Conservation (phyloP, 305 asterid genomes). For the Fraxinus velutina region DNA sequence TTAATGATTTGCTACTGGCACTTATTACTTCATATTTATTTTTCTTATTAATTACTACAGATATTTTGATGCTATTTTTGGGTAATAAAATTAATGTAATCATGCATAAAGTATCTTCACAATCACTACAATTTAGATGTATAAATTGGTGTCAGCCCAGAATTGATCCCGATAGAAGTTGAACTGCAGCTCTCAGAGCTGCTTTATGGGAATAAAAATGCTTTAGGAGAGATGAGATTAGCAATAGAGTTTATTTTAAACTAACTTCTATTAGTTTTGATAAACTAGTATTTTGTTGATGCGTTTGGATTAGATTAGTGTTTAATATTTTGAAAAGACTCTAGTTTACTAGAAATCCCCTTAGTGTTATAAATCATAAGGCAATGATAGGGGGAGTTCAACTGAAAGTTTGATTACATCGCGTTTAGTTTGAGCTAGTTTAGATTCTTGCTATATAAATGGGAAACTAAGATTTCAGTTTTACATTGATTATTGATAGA, state of each 20-base stretch:
- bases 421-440: background rate
- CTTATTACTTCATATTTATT: background rate
- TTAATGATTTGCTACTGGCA: background rate
- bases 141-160: background rate
- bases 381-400: too few species aligned
- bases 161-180: background rate
- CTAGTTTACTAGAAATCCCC: background rate
- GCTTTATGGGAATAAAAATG: background rate
- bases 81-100: background rate
- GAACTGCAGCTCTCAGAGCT: background rate
- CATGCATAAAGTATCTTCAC: background rate
- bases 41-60: background rate
- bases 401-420: too few species aligned
- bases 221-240: background rate
- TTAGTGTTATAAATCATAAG: background rate
- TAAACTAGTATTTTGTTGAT: background rate
- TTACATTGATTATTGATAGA: background rate
- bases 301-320: background rate
- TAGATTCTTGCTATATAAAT: background rate
- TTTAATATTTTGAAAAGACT: background rate
- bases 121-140: background rate
- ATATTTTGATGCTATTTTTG: background rate
- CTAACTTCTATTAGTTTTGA: background rate
- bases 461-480: background rate
- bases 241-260: background rate